phyloP scores from a whole-genome alignment of 1,284 basidiomycete genomes.

The Puccinia novopanici region DNA sequence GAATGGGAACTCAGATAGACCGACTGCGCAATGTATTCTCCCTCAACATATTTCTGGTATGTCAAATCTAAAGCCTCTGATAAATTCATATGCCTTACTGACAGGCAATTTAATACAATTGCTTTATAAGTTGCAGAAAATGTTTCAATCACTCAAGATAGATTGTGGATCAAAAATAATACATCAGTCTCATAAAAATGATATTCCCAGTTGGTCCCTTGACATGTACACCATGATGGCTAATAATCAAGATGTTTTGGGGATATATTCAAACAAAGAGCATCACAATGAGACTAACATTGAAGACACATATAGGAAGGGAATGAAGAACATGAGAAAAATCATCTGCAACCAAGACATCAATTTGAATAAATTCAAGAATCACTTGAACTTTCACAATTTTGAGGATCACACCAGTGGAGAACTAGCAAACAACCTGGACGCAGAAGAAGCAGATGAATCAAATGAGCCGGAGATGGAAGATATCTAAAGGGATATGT shows the following conservation, averaged over 20 bases:
- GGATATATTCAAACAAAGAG: not conserved
- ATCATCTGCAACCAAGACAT: not conserved
- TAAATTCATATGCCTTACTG: no score
- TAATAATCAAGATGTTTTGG: not conserved
- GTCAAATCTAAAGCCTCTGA: no score
- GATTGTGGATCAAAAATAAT: not conserved
- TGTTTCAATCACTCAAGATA: not conserved
- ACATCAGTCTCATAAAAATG: not conserved
- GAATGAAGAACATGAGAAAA: not conserved
- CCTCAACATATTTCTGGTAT: not conserved
- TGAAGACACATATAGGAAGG: not conserved
- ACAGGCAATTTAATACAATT: not conserved
- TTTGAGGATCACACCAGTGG: not conserved
- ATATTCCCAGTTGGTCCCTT: not conserved
- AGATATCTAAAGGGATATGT: not conserved
- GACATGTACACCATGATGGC: not conserved
- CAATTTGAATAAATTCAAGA: no score
- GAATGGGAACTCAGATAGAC: constrained; percentile 5
- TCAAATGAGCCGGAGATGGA: no score
- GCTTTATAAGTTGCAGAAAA: not conserved
- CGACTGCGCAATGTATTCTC: not conserved
- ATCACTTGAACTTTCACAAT: no score
- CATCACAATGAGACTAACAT: no score
- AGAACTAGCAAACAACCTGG: not conserved
- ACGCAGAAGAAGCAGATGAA: no score